phyloP scores from a whole-genome alignment of 1,139 yeast species.

The Pichia sp. region DNA sequence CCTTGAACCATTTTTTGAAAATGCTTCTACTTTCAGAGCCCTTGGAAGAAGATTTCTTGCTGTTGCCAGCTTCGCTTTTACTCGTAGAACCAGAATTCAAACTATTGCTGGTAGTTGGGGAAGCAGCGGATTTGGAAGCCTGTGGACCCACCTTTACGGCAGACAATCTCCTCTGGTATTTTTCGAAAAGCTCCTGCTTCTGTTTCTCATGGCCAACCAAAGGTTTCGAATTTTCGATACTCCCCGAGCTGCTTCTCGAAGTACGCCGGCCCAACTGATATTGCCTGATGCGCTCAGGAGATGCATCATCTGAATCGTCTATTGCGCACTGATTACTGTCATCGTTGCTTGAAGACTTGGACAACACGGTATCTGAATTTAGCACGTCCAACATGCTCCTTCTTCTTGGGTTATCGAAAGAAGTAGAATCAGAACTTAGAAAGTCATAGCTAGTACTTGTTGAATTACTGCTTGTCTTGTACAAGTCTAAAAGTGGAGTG shows the following conservation, averaged over 20 bases:
- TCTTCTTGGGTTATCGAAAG: background rate
- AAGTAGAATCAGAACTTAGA: background rate
- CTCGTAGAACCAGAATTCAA: background rate
- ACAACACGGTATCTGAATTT: background rate
- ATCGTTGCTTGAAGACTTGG: background rate
- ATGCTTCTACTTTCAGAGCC: background rate
- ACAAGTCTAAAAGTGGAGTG: constrained; percentile 15
- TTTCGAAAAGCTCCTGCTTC: constrained; percentile 26
- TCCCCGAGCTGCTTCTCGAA: constrained; percentile 3
- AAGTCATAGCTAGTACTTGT: background rate
- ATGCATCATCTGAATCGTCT: background rate
- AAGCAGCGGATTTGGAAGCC: background rate
- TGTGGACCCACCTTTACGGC: constrained; percentile 14
- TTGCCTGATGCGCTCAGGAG: background rate
- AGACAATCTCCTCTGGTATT: constrained; percentile 28
- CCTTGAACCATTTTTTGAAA: constrained; percentile 1
- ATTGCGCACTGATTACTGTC: constrained; percentile 1
- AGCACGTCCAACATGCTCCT: constrained; percentile 14
- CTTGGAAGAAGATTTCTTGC: background rate
- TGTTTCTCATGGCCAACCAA: constrained; percentile 11
- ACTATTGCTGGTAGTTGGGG: background rate
- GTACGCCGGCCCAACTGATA: background rate
- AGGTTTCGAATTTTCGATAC: background rate
- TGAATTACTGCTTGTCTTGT: background rate
- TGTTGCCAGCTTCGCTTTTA: background rate